phyloP scores from a whole-genome alignment of 306 rosid species.

The Oxytropis ochrocephala region DNA sequence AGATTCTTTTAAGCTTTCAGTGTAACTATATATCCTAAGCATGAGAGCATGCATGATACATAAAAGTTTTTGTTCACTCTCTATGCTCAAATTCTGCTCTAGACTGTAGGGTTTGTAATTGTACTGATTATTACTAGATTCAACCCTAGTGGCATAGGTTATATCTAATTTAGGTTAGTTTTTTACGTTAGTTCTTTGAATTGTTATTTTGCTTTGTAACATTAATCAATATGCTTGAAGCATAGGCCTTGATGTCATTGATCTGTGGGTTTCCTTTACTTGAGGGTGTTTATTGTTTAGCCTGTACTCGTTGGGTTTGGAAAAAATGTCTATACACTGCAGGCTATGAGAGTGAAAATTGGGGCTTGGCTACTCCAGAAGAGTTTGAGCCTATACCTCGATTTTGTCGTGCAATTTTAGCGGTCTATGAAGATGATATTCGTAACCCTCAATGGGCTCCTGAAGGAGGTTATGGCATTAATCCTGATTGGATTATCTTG shows the following conservation, averaged over 20 bases:
- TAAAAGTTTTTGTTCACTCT: neutral
- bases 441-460: constrained; percentile 84
- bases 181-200: neutral
- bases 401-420: constrained; percentile 63
- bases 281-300: constrained; percentile 89
- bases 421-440: constrained; percentile 73
- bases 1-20: neutral
- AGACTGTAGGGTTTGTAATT: neutral
- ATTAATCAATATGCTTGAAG: constrained; percentile 17
- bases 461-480: constrained; percentile 75
- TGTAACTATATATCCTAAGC: neutral
- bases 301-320: constrained; percentile 92
- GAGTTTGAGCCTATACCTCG: constrained; percentile 92
- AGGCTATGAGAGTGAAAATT: constrained; percentile 88
- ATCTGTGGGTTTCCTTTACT: constrained; percentile 76
- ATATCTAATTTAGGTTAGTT: neutral
- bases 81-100: neutral
- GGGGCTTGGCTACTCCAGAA: constrained; percentile 76
- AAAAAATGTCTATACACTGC: constrained; percentile 76
- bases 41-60: neutral
- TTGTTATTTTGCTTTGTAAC: neutral
- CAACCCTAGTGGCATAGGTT: constrained; percentile 15
- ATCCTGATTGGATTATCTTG: constrained; percentile 69
- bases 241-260: constrained; percentile 71
- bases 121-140: constrained; percentile 1